Evolutionary conservation across 1,284 basidiomycete genomes (phyloP).

Genomic region (Rhodotorula sp.): DNA sequence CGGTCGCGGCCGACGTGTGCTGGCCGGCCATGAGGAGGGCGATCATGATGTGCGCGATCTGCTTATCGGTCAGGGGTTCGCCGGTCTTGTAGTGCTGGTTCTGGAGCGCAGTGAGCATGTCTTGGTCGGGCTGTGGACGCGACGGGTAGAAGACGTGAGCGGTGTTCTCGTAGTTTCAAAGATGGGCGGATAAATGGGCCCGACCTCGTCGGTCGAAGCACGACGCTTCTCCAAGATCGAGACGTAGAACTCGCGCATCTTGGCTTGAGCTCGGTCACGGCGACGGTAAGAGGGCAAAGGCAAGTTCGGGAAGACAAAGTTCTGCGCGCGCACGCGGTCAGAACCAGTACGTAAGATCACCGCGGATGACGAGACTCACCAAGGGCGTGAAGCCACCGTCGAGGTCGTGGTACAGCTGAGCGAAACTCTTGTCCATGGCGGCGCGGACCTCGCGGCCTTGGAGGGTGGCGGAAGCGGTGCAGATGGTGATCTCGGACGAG

Average conservation of each 20-base stretch:
- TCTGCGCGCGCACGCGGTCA: slow-evolving; percentile 60
- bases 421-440: slow-evolving; percentile 77
- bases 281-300: slow-evolving; percentile 84
- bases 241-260: slow-evolving; percentile 92
- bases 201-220: slow-evolving; percentile 55
- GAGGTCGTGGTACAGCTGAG: slow-evolving; percentile 81
- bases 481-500: slow-evolving; percentile 89
- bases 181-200: background rate
- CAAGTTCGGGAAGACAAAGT: slow-evolving; percentile 92
- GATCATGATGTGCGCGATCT: slow-evolving; percentile 92
- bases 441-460: slow-evolving; percentile 88
- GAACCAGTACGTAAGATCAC: background rate
- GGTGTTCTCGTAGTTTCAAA: too few species aligned
- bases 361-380: slow-evolving; percentile 9
- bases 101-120: slow-evolving; percentile 90
- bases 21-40: slow-evolving; percentile 75
- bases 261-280: slow-evolving; percentile 84
- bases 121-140: slow-evolving; percentile 64
- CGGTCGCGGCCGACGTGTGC: slow-evolving; percentile 91
- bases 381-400: slow-evolving; percentile 62
- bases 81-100: slow-evolving; percentile 86
- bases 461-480: slow-evolving; percentile 87
- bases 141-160: background rate
- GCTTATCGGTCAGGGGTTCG: slow-evolving; percentile 72
- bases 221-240: slow-evolving; percentile 79